Evolutionary conservation across 768 basidiomycete species (phyloP), one percentile per base, ranked within the genome.

Genomic region (Kondoa malvinella): DNA sequence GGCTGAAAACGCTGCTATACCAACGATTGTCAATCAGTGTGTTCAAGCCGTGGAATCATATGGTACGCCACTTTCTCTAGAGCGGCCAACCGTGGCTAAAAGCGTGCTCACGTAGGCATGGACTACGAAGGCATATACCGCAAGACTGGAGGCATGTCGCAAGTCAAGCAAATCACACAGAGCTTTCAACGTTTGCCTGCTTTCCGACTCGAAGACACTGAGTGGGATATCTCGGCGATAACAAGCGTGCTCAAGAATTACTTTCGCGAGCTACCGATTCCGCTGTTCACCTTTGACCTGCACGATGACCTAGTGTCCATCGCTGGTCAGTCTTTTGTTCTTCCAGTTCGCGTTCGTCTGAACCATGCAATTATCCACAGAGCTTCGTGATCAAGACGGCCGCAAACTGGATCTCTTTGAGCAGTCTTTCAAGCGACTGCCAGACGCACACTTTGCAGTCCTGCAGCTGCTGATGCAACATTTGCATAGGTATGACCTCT

Each of bases 111-210:
- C n/a, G n/a, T n/a, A n/a, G n/a, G n/a, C 2, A 82, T 96, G 79
- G 90, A 95, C 68, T 92, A 92, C 74, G 95, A 99, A 77, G 95
- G 95, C 14, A 90, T 99, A 71, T 99, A 99, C 77, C 89, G 95
- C 71, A 99, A 99, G 80, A 90, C 61, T 8, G 95, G 95, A 32
- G 95, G 95, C 1, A 85, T 88, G 31, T 83, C 87, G 1, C 92
- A 92, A 74, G 87, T 89, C 34, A 94, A 94, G 79, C 82, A 82
- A 65, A 96, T 99, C 78, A 92, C 89, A 0, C 88, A 92, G 71
- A 81, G 94, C 29, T 99, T 99, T 73, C 95, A 97, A 74, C 83
- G 87, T 61, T 92, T 90, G 66, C 76, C 81, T 17, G 80, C 89
- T 0, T 97, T 99, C 76, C 91, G 97, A 74, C 82, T 97, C 34